Percentiles rank a stretch among this genome's conserved stretches.
Evolutionary conservation across 441 rosid genomes (phyloP).

Genomic region (Erysimum cheiri): DNA sequence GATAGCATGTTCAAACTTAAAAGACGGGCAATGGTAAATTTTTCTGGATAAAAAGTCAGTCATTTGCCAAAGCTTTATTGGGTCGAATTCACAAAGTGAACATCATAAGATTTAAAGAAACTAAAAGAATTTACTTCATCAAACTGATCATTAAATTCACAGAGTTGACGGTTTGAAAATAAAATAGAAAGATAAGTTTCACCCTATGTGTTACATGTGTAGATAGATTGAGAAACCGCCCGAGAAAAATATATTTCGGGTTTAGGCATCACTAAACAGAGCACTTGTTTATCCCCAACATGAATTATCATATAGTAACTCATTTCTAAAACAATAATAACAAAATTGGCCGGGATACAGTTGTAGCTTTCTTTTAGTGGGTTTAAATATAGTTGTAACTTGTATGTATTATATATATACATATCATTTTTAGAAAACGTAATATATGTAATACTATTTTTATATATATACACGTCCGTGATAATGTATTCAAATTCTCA

Average conservation of each 20-base stretch:
- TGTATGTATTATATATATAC: background rate
- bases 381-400: constrained; percentile 4
- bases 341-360: constrained; percentile 10
- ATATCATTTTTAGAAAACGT: background rate
- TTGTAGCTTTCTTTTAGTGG: constrained; percentile 5
- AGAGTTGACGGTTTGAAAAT: background rate
- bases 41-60: background rate
- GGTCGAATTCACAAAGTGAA: background rate
- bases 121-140: background rate
- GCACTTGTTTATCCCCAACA: constrained; percentile 5
- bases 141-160: background rate
- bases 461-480: constrained; percentile 6
- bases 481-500: constrained; percentile 34
- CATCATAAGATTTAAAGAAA: background rate
- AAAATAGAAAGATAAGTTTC: background rate
- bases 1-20: background rate
- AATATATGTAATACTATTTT: background rate
- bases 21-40: background rate
- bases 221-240: background rate
- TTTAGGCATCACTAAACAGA: background rate
- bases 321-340: background rate
- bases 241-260: background rate
- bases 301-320: background rate
- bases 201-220: background rate
- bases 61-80: background rate